These are phyloP conservation scores for Cucurbitaria berberidis DNA, from an alignment of 2,329 filamentous ascomycete genomes.

Conservation along the genomic window DNA sequence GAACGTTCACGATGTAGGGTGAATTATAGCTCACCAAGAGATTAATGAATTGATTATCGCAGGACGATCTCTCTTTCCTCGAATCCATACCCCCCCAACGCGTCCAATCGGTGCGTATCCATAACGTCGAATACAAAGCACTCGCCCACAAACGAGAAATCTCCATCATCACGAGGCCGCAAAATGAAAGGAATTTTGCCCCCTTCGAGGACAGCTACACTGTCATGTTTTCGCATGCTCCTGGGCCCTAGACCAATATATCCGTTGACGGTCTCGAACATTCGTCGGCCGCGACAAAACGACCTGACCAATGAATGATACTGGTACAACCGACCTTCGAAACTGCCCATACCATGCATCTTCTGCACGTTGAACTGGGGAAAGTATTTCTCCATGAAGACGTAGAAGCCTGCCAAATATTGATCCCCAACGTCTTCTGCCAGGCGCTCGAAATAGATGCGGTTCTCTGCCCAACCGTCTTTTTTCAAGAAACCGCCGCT, in stretches of 20 bases:
- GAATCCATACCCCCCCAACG: background rate
- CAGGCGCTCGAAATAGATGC: background rate
- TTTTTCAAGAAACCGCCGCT: background rate
- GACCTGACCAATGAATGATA: background rate
- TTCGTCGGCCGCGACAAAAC: background rate
- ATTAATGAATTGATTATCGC: background rate
- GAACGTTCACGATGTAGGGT: background rate
- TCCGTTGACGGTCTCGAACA: background rate
- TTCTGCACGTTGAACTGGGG: background rate
- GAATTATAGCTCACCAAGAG: background rate
- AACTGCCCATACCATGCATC: background rate
- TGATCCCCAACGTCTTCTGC: background rate
- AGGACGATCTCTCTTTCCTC: background rate
- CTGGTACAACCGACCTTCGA: background rate
- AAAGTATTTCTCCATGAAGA: background rate
- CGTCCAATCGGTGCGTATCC: background rate
- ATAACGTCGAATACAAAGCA: constrained; percentile 1
- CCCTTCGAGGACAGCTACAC: constrained; percentile 4
- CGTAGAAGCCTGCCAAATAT: background rate
- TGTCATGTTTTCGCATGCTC: constrained; percentile 3
- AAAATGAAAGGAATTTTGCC: constrained; percentile 1
- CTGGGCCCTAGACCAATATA: constrained; percentile 3
- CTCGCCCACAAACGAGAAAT: constrained; percentile 4
- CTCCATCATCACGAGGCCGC: background rate
- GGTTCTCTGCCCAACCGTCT: background rate